phyloP scores from a whole-genome alignment of 2,329 filamentous ascomycete species.

The Xylariaceae sp. region DNA sequence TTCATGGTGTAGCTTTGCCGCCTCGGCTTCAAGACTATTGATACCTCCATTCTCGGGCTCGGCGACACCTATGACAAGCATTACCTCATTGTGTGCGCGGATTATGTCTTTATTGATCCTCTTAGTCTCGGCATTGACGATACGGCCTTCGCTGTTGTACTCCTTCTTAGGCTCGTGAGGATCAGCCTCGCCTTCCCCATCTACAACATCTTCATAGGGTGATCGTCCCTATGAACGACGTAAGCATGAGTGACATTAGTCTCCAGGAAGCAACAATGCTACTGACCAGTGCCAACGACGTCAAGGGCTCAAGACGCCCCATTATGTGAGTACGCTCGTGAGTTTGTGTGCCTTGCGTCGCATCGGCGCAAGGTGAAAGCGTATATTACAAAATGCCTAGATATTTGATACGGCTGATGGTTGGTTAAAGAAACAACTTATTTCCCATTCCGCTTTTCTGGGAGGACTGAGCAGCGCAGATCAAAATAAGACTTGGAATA shows the following conservation, averaged over 20 bases:
- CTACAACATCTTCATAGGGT: slow-evolving; percentile 63
- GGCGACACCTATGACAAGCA: slow-evolving; percentile 67
- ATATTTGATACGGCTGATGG: background rate
- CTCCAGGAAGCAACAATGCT: background rate
- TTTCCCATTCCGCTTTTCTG: no score
- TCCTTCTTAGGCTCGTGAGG: slow-evolving; percentile 51
- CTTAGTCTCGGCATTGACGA: slow-evolving; percentile 60
- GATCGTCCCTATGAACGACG: slow-evolving; percentile 57
- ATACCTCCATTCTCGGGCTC: slow-evolving; percentile 58
- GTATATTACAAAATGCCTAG: background rate
- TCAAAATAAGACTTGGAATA: no score
- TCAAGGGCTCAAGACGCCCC: slow-evolving; percentile 62
- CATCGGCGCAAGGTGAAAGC: slow-evolving; percentile 1
- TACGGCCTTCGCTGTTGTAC: slow-evolving; percentile 62
- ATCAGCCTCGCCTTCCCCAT: slow-evolving; percentile 53
- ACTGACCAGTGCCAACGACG: slow-evolving; percentile 61
- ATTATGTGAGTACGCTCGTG: slow-evolving; percentile 44
- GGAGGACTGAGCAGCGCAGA: no score
- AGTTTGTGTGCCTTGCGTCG: background rate
- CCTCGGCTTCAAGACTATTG: slow-evolving; percentile 45
- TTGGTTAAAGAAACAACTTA: background rate
- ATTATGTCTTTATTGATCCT: slow-evolving; percentile 62
- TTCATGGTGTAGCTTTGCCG: slow-evolving; percentile 50
- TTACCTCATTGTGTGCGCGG: slow-evolving; percentile 67
- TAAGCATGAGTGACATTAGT: background rate